Conservation (phyloP, 169 alveolate species). For the Cryptosporidium felis region DNA sequence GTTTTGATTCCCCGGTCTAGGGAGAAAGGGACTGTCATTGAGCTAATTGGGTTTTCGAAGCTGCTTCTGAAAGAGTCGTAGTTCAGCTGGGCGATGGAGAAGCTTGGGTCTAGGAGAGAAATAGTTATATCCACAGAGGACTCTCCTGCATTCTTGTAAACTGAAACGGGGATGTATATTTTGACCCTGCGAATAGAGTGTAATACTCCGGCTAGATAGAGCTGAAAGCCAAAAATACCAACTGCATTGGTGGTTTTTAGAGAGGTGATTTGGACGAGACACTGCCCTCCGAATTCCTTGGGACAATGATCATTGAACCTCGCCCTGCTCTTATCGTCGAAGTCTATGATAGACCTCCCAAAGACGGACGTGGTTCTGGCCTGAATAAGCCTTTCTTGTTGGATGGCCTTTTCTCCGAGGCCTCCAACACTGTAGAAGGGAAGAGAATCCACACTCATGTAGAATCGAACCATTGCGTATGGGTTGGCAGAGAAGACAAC, state of each 20-base stretch:
- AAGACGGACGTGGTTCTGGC: slow-evolving; percentile 25
- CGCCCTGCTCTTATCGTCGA: background rate
- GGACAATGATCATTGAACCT: slow-evolving; percentile 51
- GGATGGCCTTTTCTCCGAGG: slow-evolving; percentile 57
- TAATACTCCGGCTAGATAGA: slow-evolving; percentile 29
- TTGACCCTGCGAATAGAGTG: slow-evolving; percentile 12
- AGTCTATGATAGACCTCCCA: slow-evolving; percentile 63
- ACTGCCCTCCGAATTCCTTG: slow-evolving; percentile 45
- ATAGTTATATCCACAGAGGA: background rate
- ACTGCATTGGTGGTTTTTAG: slow-evolving; percentile 43
- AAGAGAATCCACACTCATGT: background rate
- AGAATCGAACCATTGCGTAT: slow-evolving; percentile 17
- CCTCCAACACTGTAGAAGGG: slow-evolving; percentile 36
- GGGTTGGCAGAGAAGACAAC: background rate
- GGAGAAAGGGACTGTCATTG: slow-evolving; percentile 13
- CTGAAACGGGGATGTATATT: slow-evolving; percentile 11
- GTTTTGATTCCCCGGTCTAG: slow-evolving; percentile 26
- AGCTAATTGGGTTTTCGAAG: background rate
- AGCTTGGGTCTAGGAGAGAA: slow-evolving; percentile 21
- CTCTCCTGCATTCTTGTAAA: background rate
- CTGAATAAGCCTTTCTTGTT: slow-evolving; percentile 37
- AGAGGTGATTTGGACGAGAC: slow-evolving; percentile 57
- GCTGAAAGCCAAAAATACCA: slow-evolving; percentile 60
- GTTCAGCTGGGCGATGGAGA: slow-evolving; percentile 15
- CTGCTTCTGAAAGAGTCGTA: background rate